Base-by-base conservation (phyloP, 805 yeast species). In the Candida pseudoglaebosa region DNA sequence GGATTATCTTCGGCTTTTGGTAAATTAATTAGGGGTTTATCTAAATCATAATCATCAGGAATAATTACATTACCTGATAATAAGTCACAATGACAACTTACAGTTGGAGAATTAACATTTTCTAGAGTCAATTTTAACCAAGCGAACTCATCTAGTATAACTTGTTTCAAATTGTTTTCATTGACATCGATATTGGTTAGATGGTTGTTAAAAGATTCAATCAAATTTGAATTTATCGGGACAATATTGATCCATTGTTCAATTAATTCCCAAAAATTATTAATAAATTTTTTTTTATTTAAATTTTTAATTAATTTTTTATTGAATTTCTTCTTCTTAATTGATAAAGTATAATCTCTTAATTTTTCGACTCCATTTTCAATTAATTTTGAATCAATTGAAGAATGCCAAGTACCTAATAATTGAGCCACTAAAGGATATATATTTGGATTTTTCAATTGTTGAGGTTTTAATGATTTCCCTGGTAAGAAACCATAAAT, bases 31-130 rank as follows among this genome's bases (percentile, higher is more conserved):
- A 42, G 14, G 39, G 33, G 45, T 29, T 43, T 6, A 7, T 34
- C 24, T 9, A 40, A 16, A 12, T 32, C 28, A 5, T 47, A 32
- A 17, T 61, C 62, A 13, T 62, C 65, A 1, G 86, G 82, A 1
- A 82, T 70, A 17, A 84, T 76, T 24, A 84, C 75, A 53, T 84
- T 84, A 1, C 91, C 93, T n/a, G 83, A 72, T 20, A 84, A 64
- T 35, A 84, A 67, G 53, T 84, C 93, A 47, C 86, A 79, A 53
- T 84, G 93, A 13, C 81, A 73, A 5, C 81, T 71, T 1, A 83
- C 90, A 5, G 56, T 45, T 0, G 82, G 80, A 2, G 85, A 80
- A 21, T 61, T 58, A 6, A 65, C 61, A n/a, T 38, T 24, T 3
- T 19, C 22, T 10, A 45, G 20, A 12, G 38, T 36, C 1, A 45